phyloP scores from a whole-genome alignment of 192 early-diverging fungal species.

The Backusella tuberculispora region DNA sequence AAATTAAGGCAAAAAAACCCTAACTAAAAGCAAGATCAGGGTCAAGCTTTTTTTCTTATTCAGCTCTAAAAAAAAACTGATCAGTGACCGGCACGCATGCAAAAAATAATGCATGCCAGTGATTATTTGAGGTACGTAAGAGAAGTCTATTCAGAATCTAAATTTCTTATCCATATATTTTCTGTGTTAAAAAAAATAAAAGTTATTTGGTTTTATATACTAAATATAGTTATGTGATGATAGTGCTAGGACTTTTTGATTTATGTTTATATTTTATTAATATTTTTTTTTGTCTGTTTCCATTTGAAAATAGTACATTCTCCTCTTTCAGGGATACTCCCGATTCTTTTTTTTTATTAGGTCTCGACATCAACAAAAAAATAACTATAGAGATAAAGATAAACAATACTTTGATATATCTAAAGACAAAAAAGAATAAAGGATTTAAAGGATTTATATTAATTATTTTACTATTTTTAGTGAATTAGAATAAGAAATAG shows the following conservation, averaged over 20 bases:
- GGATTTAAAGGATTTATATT: not conserved
- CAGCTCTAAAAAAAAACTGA: not conserved
- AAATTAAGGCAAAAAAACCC: not conserved
- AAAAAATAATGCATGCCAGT: not conserved
- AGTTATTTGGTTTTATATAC: too few relatives aligned
- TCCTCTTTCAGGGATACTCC: conserved; percentile 4
- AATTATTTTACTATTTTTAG: conserved; percentile 10
- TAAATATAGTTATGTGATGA: too few relatives aligned
- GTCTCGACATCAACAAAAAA: too few relatives aligned
- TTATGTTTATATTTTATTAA: not conserved
- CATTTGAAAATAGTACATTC: conserved; percentile 1
- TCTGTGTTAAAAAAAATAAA: too few relatives aligned
- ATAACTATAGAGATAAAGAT: not conserved
- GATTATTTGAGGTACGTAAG: not conserved
- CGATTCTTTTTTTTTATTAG: not conserved
- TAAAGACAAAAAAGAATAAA: not conserved
- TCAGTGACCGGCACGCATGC: not conserved
- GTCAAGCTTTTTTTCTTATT: not conserved
- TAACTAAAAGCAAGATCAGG: not conserved
- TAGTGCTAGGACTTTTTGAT: not conserved
- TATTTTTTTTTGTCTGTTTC: not conserved
- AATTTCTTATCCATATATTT: too few relatives aligned
- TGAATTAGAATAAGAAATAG: conserved; percentile 2
- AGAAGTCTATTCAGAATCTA: too few relatives aligned
- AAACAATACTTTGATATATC: not conserved